Conservation (phyloP, 2,329 filamentous ascomycete species). For the Aspergillus pseudonomiae region DNA sequence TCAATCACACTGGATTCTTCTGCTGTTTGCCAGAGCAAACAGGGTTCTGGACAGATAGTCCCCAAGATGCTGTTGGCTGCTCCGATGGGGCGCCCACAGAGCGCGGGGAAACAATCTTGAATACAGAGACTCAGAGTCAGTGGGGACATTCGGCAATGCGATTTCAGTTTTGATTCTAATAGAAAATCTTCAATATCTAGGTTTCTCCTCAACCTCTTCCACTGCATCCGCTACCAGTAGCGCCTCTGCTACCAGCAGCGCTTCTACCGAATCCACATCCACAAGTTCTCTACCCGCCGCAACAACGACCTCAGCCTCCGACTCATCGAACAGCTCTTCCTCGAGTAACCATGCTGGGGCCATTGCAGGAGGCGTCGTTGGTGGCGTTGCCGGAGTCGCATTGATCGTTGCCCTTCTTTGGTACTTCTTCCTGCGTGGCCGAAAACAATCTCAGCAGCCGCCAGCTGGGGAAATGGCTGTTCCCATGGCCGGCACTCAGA, state of each 20-base stretch:
- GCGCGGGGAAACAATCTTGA: constrained; percentile 4
- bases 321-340: not conserved
- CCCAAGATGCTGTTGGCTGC: constrained; percentile 18
- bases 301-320: not conserved
- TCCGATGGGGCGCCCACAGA: constrained; percentile 12
- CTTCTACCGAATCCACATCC: not conserved
- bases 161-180: not conserved
- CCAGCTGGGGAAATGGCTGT: not conserved
- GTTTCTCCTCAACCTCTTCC: not conserved
- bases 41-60: constrained; percentile 16
- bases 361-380: constrained; percentile 21
- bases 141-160: not conserved
- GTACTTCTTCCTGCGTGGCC: constrained; percentile 18
- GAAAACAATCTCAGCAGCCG: not conserved
- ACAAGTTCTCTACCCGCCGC: not conserved
- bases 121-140: not conserved
- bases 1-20: constrained; percentile 26
- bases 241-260: too few species aligned
- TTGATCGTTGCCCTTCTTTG: constrained; percentile 18
- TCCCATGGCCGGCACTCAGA: not conserved
- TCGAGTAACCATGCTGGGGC: constrained; percentile 8
- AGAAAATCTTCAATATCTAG: not conserved
- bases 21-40: constrained; percentile 22
- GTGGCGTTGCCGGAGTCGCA: constrained; percentile 20
- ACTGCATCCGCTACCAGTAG: not conserved